A percentile compares a stretch with the other conserved stretches of the same genome.
Evolutionary conservation across 768 basidiomycete species (phyloP).

Genomic region (Kwoniella mangroviensis): DNA sequence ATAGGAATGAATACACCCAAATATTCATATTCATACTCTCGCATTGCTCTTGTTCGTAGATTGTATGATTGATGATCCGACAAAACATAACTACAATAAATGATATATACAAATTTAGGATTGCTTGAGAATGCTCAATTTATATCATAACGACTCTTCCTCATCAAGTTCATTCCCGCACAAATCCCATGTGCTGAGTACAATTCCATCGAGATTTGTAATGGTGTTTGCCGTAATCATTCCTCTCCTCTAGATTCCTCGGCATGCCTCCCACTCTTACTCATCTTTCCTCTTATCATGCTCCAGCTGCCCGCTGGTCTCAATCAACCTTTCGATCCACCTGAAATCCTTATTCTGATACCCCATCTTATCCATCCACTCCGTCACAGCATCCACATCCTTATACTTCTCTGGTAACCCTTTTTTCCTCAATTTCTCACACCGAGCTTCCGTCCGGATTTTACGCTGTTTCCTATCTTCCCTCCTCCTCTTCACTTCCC

Average conservation of each 20-base stretch:
- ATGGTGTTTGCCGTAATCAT: background rate
- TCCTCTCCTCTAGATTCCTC: background rate
- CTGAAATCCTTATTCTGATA: constrained; percentile 42
- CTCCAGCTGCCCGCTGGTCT: constrained; percentile 35
- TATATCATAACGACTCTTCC: no score
- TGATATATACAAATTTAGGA: no score
- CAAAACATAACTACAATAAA: no score
- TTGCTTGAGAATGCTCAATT: no score
- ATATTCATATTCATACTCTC: background rate
- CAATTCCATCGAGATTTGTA: background rate
- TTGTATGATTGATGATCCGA: no score
- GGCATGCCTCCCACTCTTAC: background rate
- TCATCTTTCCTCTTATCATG: constrained; percentile 31
- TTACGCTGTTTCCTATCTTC: constrained; percentile 10
- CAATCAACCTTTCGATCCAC: constrained; percentile 36
- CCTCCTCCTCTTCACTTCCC: constrained; percentile 21
- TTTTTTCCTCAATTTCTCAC: constrained; percentile 18
- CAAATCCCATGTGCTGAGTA: no score
- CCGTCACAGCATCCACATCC: constrained; percentile 47
- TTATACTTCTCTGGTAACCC: constrained; percentile 25
- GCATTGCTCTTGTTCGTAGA: no score
- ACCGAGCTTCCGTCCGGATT: constrained; percentile 21
- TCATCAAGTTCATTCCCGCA: no score
- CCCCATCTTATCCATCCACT: constrained; percentile 52
- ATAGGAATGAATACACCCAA: background rate